Evolutionary conservation across 345 rosid genomes (phyloP), one percentile per base, ranked within the genome.

Genomic region (Euphorbia pulcherrima): DNA sequence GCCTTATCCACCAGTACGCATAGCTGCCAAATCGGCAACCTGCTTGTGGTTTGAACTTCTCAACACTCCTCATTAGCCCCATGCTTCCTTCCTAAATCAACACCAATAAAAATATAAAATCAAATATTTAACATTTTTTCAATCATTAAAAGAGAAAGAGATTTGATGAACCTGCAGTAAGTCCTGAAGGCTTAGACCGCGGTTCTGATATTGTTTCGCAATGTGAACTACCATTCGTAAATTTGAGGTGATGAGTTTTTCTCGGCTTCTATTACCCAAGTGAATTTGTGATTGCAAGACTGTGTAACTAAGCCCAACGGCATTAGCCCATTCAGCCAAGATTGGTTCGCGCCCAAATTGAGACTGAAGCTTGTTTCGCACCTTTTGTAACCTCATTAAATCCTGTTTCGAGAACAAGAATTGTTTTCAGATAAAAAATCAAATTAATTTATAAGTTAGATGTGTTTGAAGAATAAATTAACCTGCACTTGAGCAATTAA

Each of bases 1-100:
- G 94, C 62, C 96, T 85, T 73, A 93, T 83, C 98, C 98, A 90
- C 96, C 94, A 93, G 80, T 83, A 90, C 57, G 98, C 94, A 51
- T 88, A 93, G 58, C 92, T 82, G 29, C 88, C 86, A 67, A 93
- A 90, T 70, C 97, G 82, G 76, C 94, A 90, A 60, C 92, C 97
- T 0, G 73, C 86, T 75, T 86, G 87, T 0, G 96, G 94, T 75
- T 90, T 87, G 87, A 87, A 93, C 84, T 83, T 89, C 81, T 84
- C 88, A 35, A 93, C 75, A 75, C 97, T 89, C 80, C 78, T 90
- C 90, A 90, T 84, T 66, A 93, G 94, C 23, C 98, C 98, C 84
- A 84, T 76, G 66, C 94, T 87, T 77, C 97, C 97, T 76, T 78
- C 94, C 98, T 91, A 71, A 37, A 71, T 23, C 57, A 75, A 56